Base-by-base conservation (phyloP, 352 stramenopile species). In the Phytophthora meadii region DNA sequence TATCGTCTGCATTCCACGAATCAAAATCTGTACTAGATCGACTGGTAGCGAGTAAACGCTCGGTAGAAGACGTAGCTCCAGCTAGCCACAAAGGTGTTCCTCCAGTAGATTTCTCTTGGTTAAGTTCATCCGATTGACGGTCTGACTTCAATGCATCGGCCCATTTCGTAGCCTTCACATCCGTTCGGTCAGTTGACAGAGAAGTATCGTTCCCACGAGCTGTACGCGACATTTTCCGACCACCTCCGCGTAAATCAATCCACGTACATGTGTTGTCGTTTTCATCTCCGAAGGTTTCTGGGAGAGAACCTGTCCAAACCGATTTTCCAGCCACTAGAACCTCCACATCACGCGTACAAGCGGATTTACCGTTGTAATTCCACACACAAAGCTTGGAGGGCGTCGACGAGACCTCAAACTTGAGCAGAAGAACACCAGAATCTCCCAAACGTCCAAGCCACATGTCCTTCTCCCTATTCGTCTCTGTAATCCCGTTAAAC, bases 361-460 rank as follows among this genome's bases (percentile, higher is more conserved):
- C 81, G 5, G 68, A 30, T 74, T 74, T 81, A 28, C 78, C 87
- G 56, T 92, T 94, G 70, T 85, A 91, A 68, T 93, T 94, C 87
- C 87, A 94, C 1, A 94, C 55, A 28, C 87, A 92, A 4, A 94
- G 64, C 28, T 92, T 93, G 42, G 68, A 90, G 1, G 83, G 82
- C 0, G 48, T 7, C 7, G 57, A 69, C 1, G 32, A 27, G 0
- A 92, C 69, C 34, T 81, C 48, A 46, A 94, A 90, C 15, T 49
- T 69, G 27, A 94, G 70, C 37, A 92, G 63, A 2, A 94, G 57
- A 12, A 83, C 70, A 27, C 74, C 80, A 61, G 75, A 66, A n/a
- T 87, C 76, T 4, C 77, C 75, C 0, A 94, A 65, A 2, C 75
- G 75, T 25, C 87, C 87, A 11, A 93, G 70, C 87, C 87, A 94